Percentiles rank a stretch among this genome's conserved stretches.
These are phyloP conservation scores for Hyaloscypha bicolor DNA, from an alignment of 495 filamentous ascomycete species.

Conservation along the genomic window DNA sequence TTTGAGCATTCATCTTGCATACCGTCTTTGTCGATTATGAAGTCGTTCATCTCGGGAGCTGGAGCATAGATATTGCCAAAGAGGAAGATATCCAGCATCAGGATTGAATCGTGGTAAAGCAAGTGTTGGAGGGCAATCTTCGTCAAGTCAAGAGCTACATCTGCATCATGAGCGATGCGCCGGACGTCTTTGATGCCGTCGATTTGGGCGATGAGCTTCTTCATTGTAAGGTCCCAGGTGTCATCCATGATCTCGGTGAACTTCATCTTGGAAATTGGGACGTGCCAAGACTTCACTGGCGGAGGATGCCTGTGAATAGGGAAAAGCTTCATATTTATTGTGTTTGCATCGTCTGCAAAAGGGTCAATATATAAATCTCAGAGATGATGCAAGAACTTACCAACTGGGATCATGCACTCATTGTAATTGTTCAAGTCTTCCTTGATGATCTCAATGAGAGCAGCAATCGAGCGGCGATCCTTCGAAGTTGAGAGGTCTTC, in stretches of 20 bases:
- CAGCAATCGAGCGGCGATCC: slow-evolving; percentile 67
- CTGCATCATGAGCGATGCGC: slow-evolving; percentile 78
- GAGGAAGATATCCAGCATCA: slow-evolving; percentile 87
- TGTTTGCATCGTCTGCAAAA: slow-evolving; percentile 79
- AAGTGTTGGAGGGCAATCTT: slow-evolving; percentile 85
- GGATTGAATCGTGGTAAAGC: slow-evolving; percentile 71
- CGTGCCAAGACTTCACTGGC: slow-evolving; percentile 79
- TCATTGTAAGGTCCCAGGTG: slow-evolving; percentile 91
- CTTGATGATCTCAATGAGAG: slow-evolving; percentile 85
- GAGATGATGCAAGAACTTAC: slow-evolving; percentile 44
- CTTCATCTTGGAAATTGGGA: slow-evolving; percentile 85
- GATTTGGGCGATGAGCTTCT: slow-evolving; percentile 78
- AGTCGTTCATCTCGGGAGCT: slow-evolving; percentile 71
- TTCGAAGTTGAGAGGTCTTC: slow-evolving; percentile 48
- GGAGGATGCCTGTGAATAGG: slow-evolving; percentile 78
- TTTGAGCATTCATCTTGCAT: slow-evolving; percentile 84
- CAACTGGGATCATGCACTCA: slow-evolving; percentile 96
- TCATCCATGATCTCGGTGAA: slow-evolving; percentile 64
- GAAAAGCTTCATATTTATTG: slow-evolving; percentile 94
- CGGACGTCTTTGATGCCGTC: slow-evolving; percentile 88
- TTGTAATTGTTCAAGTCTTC: slow-evolving; percentile 96
- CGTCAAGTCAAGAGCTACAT: slow-evolving; percentile 81
- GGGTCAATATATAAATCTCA: slow-evolving; percentile 1
- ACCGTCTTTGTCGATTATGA: slow-evolving; percentile 65
- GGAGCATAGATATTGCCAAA: slow-evolving; percentile 89